Base-by-base conservation (phyloP, 2,329 filamentous ascomycete species). In the Trichoderma sp. region DNA sequence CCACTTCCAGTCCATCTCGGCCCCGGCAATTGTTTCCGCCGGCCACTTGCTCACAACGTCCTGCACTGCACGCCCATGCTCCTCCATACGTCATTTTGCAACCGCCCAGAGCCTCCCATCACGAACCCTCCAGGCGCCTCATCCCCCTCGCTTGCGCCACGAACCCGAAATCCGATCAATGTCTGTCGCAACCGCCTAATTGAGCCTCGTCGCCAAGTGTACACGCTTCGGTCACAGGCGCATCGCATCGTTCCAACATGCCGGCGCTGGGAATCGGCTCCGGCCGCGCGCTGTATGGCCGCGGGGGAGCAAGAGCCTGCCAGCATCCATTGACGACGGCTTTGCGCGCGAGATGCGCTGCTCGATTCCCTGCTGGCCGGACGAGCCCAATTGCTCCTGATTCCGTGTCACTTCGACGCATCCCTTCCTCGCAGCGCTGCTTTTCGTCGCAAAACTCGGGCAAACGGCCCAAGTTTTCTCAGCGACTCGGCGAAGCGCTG, bases 381-480 rank as follows among this genome's bases (percentile, higher is more conserved):
- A 54, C 63, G 7, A 30, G 65, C 45, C 44, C 58, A 28, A 61
- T 67, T 17, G 54, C 60, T 14, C n/a, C 63, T 2, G 50, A 68
- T 68, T 54, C 70, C 55, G 70, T 44, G 5, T 26, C 26, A 44
- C 7, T 68, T 48, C 70, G 69, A 61, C 70, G 69, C 67, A 63
- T 65, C 39, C 71, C 71, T 45, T 68, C 67, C 63, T 72, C 71
- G 45, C 65, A 70, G 56, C 75, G 76, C 51, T 70, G 66, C 56
- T 78, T 76, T 39, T 72, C 77, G 43, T 75, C 62, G 9, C 55
- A 59, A 10, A 70, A 69, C 69, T 77, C 81, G 48, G 79, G 79
- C 63, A 79, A 79, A 67, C 76, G 80, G 68, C 81, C 78, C 44
- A 78, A 79, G 65, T 85, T 85, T 75, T 80, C 82, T 34, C 80